Percentiles rank a stretch among this genome's conserved stretches.
These are phyloP conservation scores for Pleurozium schreberi DNA, from an alignment of 225 moss, liverwort and hornwort genomes.

Conservation along the genomic window DNA sequence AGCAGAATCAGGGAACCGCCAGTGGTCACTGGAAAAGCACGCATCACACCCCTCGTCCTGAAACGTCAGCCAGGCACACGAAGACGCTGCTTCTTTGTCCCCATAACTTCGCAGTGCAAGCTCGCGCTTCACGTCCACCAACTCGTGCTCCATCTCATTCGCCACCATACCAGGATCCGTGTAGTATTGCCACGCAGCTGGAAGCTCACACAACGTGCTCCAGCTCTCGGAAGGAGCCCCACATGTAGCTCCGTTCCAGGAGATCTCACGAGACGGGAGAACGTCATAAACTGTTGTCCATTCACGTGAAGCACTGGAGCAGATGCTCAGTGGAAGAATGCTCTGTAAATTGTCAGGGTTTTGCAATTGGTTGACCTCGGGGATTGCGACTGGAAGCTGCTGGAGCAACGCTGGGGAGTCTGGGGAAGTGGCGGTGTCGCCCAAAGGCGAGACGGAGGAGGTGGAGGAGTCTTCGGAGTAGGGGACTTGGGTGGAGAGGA, in stretches of 20 bases:
- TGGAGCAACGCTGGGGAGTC: background rate
- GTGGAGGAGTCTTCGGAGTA: constrained; percentile 36
- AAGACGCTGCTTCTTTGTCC: background rate
- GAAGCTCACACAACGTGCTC: constrained; percentile 39
- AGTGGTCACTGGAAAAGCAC: constrained; percentile 27
- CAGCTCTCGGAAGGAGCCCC: constrained; percentile 16
- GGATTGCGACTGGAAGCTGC: background rate
- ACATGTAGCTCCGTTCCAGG: background rate
- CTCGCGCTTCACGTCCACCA: constrained; percentile 27
- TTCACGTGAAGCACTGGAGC: background rate
- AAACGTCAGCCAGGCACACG: background rate
- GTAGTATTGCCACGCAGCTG: constrained; percentile 40
- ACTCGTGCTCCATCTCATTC: constrained; percentile 23
- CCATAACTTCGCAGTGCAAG: constrained; percentile 4
- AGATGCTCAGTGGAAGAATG: constrained; percentile 9
- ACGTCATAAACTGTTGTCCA: background rate
- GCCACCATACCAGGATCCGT: constrained; percentile 26
- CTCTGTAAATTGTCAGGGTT: constrained; percentile 35
- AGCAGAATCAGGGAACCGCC: constrained; percentile 1
- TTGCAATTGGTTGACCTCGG: background rate
- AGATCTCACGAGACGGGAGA: background rate
- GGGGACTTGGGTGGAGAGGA: constrained; percentile 18
- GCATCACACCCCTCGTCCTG: constrained; percentile 25
- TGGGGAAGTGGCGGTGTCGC: constrained; percentile 24
- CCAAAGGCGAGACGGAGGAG: background rate